Evolutionary conservation across 495 filamentous ascomycete species (phyloP), one percentile per base, ranked within the genome.

Genomic region (Achaetomiella virescens): DNA sequence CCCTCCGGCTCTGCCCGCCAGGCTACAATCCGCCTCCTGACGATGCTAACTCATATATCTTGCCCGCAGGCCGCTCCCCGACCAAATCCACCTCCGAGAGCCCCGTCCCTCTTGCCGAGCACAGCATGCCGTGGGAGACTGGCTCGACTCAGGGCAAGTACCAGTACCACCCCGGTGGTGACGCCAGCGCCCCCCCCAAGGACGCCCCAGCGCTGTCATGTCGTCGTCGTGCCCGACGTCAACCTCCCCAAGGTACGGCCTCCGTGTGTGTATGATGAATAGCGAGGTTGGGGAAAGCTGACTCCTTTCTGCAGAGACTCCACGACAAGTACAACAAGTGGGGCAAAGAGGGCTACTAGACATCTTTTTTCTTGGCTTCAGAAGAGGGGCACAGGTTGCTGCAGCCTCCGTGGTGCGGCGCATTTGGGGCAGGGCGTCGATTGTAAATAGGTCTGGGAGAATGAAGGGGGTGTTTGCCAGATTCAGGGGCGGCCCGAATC

Each of bases 251-350:
- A 87, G 86, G 90, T 95, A 82, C 44, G 63, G n/a, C 22, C 49
- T n/a, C 4, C 27, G 1, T 0, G 6, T 25, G 20, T 20, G 6
- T 18, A n/a, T 24, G 5, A 36, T 10, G n/a, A n/a, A n/a, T 27
- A 17, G 7, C 33, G 11, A 31, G 17, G 17, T 12, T 24, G 52
- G 35, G 15, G 29, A 25, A 54, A 27, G 33, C 48, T 43, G 44
- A 63, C 63, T 71, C 48, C 42, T 42, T n/a, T 58, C 41, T 52
- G 17, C 60, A 96, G 93, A 75, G 82, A 47, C 81, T 95, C 53
- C 93, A 98, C 75, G 93, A 97, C 62, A 84, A 84, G 71, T 97
- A 84, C 81, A 98, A 98, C 84, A 98, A 98, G 82, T 96, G 85
- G 81, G 93, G 92, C 73, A 97, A 97, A 83, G 93, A 97, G 8